A percentile compares a stretch with the other conserved stretches of the same genome.
Evolutionary conservation across 805 yeast species (phyloP).

Genomic region (Pichia phayaonensis): DNA sequence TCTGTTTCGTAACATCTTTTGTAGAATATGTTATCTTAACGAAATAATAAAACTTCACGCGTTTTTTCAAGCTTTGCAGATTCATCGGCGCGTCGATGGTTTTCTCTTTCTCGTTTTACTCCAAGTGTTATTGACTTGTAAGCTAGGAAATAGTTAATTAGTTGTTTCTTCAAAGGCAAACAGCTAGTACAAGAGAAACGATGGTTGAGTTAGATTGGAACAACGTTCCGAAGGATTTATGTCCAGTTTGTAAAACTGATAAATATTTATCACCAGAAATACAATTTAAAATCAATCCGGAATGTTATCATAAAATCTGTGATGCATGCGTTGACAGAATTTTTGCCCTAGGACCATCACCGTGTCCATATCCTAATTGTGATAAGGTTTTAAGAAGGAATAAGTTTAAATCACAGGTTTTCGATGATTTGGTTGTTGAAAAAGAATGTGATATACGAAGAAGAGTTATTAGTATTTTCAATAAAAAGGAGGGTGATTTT

Average conservation of each 20-base stretch:
- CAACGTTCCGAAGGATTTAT: constrained; percentile 40
- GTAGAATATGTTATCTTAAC: too few species aligned
- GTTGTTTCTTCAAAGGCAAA: neutral
- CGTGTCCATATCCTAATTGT: constrained; percentile 92
- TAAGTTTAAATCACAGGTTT: constrained; percentile 84
- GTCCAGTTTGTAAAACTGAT: constrained; percentile 97
- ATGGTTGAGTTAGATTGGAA: constrained; percentile 31
- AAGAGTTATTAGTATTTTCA: constrained; percentile 68
- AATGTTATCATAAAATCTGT: constrained; percentile 96
- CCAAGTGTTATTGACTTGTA: too few species aligned
- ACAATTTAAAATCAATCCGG: constrained; percentile 88
- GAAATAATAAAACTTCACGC: neutral
- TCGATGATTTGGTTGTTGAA: constrained; percentile 86
- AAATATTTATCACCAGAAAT: constrained; percentile 89
- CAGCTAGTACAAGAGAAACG: neutral
- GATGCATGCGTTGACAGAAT: constrained; percentile 95
- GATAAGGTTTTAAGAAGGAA: constrained; percentile 80
- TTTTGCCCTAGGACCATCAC: constrained; percentile 90
- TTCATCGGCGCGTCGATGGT: neutral
- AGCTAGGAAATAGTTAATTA: neutral
- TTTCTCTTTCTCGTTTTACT: neutral
- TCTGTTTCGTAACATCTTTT: too few species aligned
- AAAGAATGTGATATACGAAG: constrained; percentile 87
- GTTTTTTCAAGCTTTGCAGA: neutral
- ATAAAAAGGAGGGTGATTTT: constrained; percentile 74